Evolutionary conservation across 2,329 filamentous ascomycete species (phyloP).

Genomic region (Alternaria dauci): DNA sequence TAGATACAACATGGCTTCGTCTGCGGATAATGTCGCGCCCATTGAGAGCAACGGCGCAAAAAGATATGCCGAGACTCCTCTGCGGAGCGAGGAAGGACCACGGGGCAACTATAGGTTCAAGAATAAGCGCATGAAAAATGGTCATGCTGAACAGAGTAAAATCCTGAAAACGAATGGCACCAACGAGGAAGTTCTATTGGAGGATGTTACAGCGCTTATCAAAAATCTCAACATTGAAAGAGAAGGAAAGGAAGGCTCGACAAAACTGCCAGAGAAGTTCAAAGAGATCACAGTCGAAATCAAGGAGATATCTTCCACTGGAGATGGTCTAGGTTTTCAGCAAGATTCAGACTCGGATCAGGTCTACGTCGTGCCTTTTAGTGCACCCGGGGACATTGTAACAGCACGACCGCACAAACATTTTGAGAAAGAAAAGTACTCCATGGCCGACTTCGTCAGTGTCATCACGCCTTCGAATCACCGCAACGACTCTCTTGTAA

Average conservation of each 20-base stretch:
- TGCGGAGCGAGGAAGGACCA: conserved; percentile 45
- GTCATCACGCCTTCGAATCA: conserved; percentile 76
- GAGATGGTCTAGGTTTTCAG: conserved; percentile 85
- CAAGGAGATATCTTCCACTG: conserved; percentile 83
- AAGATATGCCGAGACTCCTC: conserved; percentile 43
- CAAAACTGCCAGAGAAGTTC: conserved; percentile 68
- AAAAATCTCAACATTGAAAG: conserved; percentile 43
- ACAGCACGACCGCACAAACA: conserved; percentile 82
- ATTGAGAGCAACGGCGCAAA: conserved; percentile 47
- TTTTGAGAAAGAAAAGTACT: conserved; percentile 70
- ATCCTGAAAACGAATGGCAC: conserved; percentile 54
- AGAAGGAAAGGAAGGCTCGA: conserved; percentile 23
- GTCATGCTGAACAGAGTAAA: conserved; percentile 46
- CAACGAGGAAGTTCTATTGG: conserved; percentile 59
- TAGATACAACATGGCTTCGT: conserved; percentile 45
- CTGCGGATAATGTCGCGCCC: conserved; percentile 41
- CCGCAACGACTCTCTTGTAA: conserved; percentile 78
- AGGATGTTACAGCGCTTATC: conserved; percentile 56
- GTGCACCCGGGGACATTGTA: conserved; percentile 82
- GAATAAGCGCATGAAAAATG: conserved; percentile 60
- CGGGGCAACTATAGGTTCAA: conserved; percentile 51
- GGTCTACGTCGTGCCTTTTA: conserved; percentile 89
- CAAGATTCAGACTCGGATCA: conserved; percentile 67
- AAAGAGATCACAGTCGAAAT: conserved; percentile 85
- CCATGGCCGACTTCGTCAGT: conserved; percentile 81